Conservation (phyloP, 2,329 filamentous ascomycete genomes). For the Coniochaeta hoffmannii region DNA sequence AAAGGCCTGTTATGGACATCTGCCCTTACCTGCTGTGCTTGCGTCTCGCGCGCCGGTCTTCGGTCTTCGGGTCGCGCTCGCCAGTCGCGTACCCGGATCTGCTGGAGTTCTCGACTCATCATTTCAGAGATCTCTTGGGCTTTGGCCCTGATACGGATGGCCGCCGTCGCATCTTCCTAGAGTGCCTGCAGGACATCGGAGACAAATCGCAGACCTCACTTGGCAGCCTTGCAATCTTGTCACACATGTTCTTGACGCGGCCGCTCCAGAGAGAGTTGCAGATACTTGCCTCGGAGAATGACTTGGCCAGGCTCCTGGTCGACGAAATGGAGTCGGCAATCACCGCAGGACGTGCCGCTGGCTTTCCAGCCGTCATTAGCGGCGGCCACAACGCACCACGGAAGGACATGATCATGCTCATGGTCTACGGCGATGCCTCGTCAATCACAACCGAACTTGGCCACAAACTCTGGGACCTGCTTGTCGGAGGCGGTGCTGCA, state of each 20-base stretch:
- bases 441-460: constrained; percentile 57
- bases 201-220: constrained; percentile 55
- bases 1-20: background rate
- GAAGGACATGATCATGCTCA: constrained; percentile 55
- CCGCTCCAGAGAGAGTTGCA: constrained; percentile 44
- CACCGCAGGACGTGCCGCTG: constrained; percentile 28
- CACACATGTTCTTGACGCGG: constrained; percentile 34
- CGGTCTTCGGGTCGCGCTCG: constrained; percentile 43
- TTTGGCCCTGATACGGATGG: constrained; percentile 45
- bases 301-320: constrained; percentile 54
- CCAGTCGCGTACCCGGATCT: constrained; percentile 54
- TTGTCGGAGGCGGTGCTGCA: constrained; percentile 59
- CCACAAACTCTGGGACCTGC: constrained; percentile 59
- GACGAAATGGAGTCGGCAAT: constrained; percentile 56
- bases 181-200: constrained; percentile 62
- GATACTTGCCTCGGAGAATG: constrained; percentile 51
- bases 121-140: constrained; percentile 54
- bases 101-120: constrained; percentile 54
- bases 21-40: constrained; percentile 44
- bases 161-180: constrained; percentile 54
- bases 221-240: constrained; percentile 65
- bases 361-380: constrained; percentile 36
- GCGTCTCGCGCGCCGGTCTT: constrained; percentile 65
- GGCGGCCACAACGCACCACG: constrained; percentile 43
- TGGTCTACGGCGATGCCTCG: constrained; percentile 37